Evolutionary conservation across 352 stramenopile genomes (phyloP).

Genomic region (Pilasporangium apinafurcum): DNA sequence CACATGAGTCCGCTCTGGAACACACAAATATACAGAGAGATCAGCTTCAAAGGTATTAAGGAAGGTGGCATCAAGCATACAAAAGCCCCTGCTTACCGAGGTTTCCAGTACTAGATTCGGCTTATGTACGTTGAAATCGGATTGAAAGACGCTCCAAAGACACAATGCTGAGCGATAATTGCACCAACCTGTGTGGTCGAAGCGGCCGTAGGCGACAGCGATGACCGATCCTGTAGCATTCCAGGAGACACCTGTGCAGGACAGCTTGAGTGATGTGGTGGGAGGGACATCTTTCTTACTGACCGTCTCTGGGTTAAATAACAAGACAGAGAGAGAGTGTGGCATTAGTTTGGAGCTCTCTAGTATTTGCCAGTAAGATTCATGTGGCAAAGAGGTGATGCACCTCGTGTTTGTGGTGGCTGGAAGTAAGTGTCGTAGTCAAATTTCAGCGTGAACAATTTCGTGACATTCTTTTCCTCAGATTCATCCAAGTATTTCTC

Average conservation of each 20-base stretch:
- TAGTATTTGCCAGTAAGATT: too few relatives aligned
- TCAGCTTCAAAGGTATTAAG: neutral
- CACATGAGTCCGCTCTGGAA: conserved; percentile 83
- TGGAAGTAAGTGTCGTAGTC: conserved; percentile 73
- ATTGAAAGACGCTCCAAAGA: conserved; percentile 82
- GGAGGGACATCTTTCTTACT: conserved; percentile 6
- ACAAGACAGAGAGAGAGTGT: neutral
- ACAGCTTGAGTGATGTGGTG: conserved; percentile 42
- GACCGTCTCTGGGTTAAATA: conserved; percentile 2
- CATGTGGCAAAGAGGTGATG: neutral
- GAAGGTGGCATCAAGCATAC: neutral
- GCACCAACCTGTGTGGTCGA: conserved; percentile 85
- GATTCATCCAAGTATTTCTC: conserved; percentile 53
- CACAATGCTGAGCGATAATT: conserved; percentile 82
- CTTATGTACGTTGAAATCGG: conserved; percentile 59
- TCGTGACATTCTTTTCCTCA: conserved; percentile 54
- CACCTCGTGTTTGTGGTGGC: conserved; percentile 18
- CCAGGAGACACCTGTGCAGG: conserved; percentile 83
- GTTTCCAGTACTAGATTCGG: conserved; percentile 72
- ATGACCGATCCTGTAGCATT: conserved; percentile 81
- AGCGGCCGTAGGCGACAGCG: conserved; percentile 76
- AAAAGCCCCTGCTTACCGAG: conserved; percentile 23
- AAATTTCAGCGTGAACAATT: conserved; percentile 58
- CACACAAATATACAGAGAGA: neutral
- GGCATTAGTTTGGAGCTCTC: too few relatives aligned